Conservation (phyloP, 768 basidiomycete species). For the Pisolithus tinctorius region DNA sequence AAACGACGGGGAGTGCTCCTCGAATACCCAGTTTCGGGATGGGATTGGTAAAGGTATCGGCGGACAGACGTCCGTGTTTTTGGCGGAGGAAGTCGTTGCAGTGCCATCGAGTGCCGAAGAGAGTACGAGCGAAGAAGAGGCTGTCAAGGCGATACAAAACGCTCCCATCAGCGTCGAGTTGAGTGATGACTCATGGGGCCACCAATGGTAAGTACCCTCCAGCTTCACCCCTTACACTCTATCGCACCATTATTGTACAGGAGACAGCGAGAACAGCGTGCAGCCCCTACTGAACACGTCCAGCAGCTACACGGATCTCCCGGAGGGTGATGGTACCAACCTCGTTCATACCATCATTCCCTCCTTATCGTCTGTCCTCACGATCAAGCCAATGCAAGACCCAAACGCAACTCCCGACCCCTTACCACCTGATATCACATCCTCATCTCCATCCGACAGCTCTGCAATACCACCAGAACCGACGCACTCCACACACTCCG, state of each 20-base stretch:
- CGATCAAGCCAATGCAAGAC: slow-evolving; percentile 52
- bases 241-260: slow-evolving; percentile 14
- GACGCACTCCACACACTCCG: slow-evolving; percentile 44
- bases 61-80: slow-evolving; percentile 24
- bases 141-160: slow-evolving; percentile 51
- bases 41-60: slow-evolving; percentile 58
- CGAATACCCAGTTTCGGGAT: slow-evolving; percentile 84
- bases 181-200: slow-evolving; percentile 37
- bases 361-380: slow-evolving; percentile 67
- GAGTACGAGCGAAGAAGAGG: slow-evolving; percentile 60
- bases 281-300: slow-evolving; percentile 49
- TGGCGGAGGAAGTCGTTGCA: slow-evolving; percentile 29
- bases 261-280: slow-evolving; percentile 37
- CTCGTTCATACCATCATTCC: slow-evolving; percentile 37
- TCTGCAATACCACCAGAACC: slow-evolving; percentile 32
- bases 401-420: slow-evolving; percentile 39
- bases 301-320: slow-evolving; percentile 54
- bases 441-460: slow-evolving; percentile 16
- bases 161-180: slow-evolving; percentile 45
- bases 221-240: slow-evolving; percentile 5
- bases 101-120: slow-evolving; percentile 41
- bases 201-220: slow-evolving; percentile 24
- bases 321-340: slow-evolving; percentile 42
- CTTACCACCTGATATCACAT: slow-evolving; percentile 31
- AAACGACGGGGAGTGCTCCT: slow-evolving; percentile 56